Base-by-base conservation (phyloP, 2,329 filamentous ascomycete genomes). In the Neofusicoccum sp. region DNA sequence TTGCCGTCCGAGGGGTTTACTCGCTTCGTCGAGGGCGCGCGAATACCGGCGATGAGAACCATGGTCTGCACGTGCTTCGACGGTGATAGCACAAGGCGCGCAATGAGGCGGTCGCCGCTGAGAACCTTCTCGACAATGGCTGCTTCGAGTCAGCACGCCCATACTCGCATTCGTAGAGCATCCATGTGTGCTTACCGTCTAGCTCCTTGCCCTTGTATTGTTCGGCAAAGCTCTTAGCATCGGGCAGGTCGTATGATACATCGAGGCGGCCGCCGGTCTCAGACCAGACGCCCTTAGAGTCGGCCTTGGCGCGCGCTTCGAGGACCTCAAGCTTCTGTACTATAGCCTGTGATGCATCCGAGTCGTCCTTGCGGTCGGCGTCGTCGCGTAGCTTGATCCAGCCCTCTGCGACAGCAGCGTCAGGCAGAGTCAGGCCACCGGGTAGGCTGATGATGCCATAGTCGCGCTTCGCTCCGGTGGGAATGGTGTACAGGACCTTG, bases 331-430 rank as follows among this genome's bases (percentile, higher is more conserved):
- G 84, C 68, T 86, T 88, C 68, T 96, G 89, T 26, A 99, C 81
- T 63, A 89, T 84, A 65, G 87, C 80, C 31, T 79, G 71, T 7
- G 88, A 82, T 56, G 92, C 88, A 61, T 95, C 89, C 1, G 88
- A 87, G 62, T 97, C 92, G 66, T 97, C 93, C 72, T 93, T 95
- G 66, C 89, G 88, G 63, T 92, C 93, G 62, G 93, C 93, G 75
- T 99, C 95, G 70, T 99, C 95, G 65, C 95, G 87, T 63, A 99
- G 84, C 78, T 95, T 96, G 65, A 92, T 80, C 92, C 93, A 97
- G 66, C 95, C 95, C 69, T 92, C 90, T 71, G 91, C 87, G 65
- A 98, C 86, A 61, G 89, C 84, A 64, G 90, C 86, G 65, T 98
- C 92, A 16, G 95, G 93, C 54, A 99, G 77, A 60, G 85, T 80